Percentiles rank a stretch among this genome's conserved stretches.
Evolutionary conservation across 75 land plant species (phyloP).

Genomic region (Larix kaempferi): DNA sequence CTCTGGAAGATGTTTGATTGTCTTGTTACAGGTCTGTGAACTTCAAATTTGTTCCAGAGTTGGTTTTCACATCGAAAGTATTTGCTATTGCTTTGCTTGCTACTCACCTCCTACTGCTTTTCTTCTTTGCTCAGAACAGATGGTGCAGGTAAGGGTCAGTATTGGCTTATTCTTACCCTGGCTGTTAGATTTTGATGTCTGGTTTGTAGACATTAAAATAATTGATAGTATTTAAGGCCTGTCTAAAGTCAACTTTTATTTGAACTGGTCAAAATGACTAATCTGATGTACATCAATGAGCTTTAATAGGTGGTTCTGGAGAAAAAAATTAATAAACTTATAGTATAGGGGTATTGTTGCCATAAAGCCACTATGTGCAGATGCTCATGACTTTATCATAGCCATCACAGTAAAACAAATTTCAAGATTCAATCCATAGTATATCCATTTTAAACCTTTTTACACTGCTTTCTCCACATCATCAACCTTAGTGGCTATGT

Average conservation of each 20-base stretch:
- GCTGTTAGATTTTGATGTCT: background rate
- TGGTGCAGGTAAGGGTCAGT: slow-evolving; percentile 77
- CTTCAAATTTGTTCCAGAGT: slow-evolving; percentile 91
- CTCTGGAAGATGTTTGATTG: background rate
- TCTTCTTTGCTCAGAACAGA: slow-evolving; percentile 63
- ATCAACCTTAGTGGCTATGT: background rate
- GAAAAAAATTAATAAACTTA: background rate
- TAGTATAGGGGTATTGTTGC: background rate
- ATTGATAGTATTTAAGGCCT: background rate
- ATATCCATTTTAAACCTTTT: background rate
- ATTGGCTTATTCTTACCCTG: background rate
- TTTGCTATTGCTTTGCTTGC: slow-evolving; percentile 71
- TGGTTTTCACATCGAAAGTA: slow-evolving; percentile 69
- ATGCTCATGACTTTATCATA: background rate
- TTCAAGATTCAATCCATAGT: background rate
- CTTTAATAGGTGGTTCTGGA: background rate
- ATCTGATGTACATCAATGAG: background rate
- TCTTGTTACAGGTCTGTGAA: slow-evolving; percentile 81
- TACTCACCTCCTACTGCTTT: slow-evolving; percentile 65
- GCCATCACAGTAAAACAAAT: background rate
- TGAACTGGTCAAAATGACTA: background rate
- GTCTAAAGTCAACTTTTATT: background rate
- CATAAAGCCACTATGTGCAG: background rate
- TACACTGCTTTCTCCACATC: background rate
- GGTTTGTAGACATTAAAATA: background rate